A percentile compares a stretch with the other conserved stretches of the same genome.
Conservation (phyloP, 306 rosid species). For the Fragaria ananassa region DNA sequence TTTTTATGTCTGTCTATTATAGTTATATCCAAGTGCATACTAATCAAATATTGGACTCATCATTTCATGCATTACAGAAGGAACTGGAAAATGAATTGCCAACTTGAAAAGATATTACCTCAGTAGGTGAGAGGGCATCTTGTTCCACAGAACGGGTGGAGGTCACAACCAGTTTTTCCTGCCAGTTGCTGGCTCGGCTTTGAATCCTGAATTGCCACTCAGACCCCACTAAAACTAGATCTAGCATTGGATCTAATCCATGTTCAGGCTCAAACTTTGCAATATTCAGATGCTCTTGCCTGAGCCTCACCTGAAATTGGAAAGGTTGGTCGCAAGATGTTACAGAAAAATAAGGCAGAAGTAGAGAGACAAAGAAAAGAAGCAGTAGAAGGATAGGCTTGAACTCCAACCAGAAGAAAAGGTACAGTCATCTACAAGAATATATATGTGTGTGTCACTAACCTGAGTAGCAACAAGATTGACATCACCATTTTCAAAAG, state of each 20-base stretch:
- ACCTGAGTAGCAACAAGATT: constrained; percentile 97
- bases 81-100: constrained; percentile 6
- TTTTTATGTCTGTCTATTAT: background rate
- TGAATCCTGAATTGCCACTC: constrained; percentile 85
- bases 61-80: constrained; percentile 8
- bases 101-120: constrained; percentile 47
- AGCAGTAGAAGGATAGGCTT: constrained; percentile 11
- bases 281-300: constrained; percentile 71
- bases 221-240: constrained; percentile 81
- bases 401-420: background rate
- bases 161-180: constrained; percentile 84
- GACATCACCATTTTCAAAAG: constrained; percentile 87
- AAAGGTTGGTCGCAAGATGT: constrained; percentile 22
- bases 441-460: constrained; percentile 19
- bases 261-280: constrained; percentile 92
- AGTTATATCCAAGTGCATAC: background rate
- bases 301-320: constrained; percentile 74
- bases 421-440: constrained; percentile 8
- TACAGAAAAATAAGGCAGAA: constrained; percentile 9
- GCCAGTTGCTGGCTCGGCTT: constrained; percentile 90
- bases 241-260: constrained; percentile 92
- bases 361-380: background rate
- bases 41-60: constrained; percentile 9
- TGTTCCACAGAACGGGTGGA: constrained; percentile 87
- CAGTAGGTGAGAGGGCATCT: constrained; percentile 66